Evolutionary conservation across 768 basidiomycete species (phyloP).

Genomic region (Rhodotorula graminis): DNA sequence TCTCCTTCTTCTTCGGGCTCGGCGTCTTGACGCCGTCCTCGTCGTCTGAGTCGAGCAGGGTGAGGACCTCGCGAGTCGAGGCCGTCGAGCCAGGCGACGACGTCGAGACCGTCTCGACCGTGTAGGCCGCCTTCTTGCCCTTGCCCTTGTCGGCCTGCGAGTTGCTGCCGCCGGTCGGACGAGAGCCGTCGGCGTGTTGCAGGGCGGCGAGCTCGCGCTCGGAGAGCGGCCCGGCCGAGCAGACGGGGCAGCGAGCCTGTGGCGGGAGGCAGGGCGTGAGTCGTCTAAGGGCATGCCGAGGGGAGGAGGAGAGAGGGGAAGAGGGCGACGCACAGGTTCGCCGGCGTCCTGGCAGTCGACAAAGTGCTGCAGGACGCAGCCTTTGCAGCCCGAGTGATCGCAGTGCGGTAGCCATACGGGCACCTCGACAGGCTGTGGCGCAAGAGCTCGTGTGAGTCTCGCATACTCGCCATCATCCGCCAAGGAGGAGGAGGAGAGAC

Average conservation of each 20-base stretch:
- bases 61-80: conserved; percentile 22
- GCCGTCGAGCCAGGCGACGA: conserved; percentile 24
- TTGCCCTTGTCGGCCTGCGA: conserved; percentile 41
- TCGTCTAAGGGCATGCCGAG: too few species aligned
- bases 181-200: conserved; percentile 43
- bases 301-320: too few species aligned
- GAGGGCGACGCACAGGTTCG: conserved; percentile 53
- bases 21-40: conserved; percentile 10
- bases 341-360: conserved; percentile 63
- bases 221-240: conserved; percentile 48
- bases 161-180: conserved; percentile 51
- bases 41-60: conserved; percentile 27
- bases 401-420: conserved; percentile 69
- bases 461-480: too few species aligned
- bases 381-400: conserved; percentile 82
- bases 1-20: conserved; percentile 7
- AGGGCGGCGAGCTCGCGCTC: conserved; percentile 43
- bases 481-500: too few species aligned
- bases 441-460: too few species aligned
- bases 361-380: conserved; percentile 75
- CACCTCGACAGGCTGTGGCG: conserved; percentile 59
- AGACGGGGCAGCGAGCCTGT: conserved; percentile 65
- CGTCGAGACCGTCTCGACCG: conserved; percentile 22
- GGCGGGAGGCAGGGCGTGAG: too few species aligned
- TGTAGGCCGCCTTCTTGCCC: conserved; percentile 22